Conservation (phyloP, 1,139 yeast species). For the Saccharomyces pastorianus region DNA sequence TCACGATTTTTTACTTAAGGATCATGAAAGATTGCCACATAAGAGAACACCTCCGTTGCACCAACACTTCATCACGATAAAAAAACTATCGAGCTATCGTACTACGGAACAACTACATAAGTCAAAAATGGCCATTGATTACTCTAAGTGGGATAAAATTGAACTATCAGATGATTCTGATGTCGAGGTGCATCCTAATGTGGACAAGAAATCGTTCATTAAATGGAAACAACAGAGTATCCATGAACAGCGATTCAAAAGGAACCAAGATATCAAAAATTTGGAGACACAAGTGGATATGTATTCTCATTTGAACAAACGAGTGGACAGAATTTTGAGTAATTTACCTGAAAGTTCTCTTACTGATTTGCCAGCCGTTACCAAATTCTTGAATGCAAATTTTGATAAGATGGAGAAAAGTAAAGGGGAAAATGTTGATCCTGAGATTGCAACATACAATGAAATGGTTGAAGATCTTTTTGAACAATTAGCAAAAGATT, state of each 20-base stretch:
- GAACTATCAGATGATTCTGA: slow-evolving; percentile 95
- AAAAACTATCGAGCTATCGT: background rate
- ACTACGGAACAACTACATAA: background rate
- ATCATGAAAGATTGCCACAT: background rate
- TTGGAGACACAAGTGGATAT: slow-evolving; percentile 66
- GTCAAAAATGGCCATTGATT: slow-evolving; percentile 63
- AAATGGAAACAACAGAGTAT: slow-evolving; percentile 96
- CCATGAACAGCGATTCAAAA: slow-evolving; percentile 80
- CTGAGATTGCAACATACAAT: slow-evolving; percentile 69
- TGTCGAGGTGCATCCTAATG: slow-evolving; percentile 95
- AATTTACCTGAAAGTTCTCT: slow-evolving; percentile 36
- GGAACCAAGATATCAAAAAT: slow-evolving; percentile 68
- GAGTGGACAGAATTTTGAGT: slow-evolving; percentile 57
- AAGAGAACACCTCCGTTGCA: background rate
- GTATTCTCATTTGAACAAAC: slow-evolving; percentile 64
- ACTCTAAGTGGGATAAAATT: slow-evolving; percentile 95
- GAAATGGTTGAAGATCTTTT: slow-evolving; percentile 91
- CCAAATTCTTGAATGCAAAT: slow-evolving; percentile 38
- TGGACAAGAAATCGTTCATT: slow-evolving; percentile 85
- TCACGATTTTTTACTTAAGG: background rate
- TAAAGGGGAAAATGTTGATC: slow-evolving; percentile 44
- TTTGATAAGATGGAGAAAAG: slow-evolving; percentile 57
- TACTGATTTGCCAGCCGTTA: slow-evolving; percentile 35
- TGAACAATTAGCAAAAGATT: slow-evolving; percentile 57
- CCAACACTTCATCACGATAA: background rate